phyloP scores from a whole-genome alignment of 257 asterid species.

The Solanum gandarillasii region DNA sequence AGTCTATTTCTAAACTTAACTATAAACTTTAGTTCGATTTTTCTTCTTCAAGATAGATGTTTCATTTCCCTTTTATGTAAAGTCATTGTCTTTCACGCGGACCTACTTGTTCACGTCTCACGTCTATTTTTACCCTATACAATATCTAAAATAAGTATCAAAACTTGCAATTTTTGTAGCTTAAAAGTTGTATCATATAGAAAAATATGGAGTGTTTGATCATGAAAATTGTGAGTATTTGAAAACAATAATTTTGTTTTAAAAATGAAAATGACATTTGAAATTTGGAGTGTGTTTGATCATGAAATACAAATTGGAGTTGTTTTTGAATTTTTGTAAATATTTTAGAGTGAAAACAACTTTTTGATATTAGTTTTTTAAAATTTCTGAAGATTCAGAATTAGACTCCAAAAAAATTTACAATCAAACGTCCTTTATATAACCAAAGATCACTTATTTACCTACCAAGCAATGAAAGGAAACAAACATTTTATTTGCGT shows the following conservation, averaged over 20 bases:
- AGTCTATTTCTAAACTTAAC: not conserved
- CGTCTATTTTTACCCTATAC: not conserved
- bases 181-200: no score
- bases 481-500: not conserved
- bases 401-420: not conserved
- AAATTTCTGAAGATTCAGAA: no score
- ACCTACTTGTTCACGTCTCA: not conserved
- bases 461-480: not conserved
- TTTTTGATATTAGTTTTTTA: no score
- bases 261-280: not conserved
- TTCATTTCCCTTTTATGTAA: no score
- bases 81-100: no score
- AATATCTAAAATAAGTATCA: no score
- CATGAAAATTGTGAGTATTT: not conserved
- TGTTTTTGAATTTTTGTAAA: not conserved
- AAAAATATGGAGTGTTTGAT: not conserved
- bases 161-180: no score
- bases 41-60: not conserved
- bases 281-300: not conserved
- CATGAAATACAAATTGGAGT: not conserved
- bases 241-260: no score
- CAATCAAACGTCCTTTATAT: not conserved
- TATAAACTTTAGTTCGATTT: not conserved
- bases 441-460: not conserved
- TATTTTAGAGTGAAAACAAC: not conserved